Conservation (phyloP, 1,139 yeast species). For the Candida smagusa region DNA sequence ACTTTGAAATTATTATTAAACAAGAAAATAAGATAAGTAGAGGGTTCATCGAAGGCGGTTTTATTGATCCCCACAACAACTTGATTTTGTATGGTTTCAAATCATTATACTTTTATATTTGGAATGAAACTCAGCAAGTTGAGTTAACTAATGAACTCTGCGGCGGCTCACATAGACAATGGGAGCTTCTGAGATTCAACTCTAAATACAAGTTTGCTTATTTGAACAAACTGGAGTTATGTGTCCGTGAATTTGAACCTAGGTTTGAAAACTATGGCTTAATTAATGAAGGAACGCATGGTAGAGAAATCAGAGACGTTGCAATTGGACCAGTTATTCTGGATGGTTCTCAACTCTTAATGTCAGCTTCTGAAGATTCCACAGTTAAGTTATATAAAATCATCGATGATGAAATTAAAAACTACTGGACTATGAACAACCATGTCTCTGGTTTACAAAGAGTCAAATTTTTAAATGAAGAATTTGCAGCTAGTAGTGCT, state of each 20-base stretch:
- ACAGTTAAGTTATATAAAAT: constrained; percentile 59
- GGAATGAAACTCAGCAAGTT: constrained; percentile 76
- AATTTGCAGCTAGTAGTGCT: constrained; percentile 58
- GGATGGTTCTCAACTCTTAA: constrained; percentile 32
- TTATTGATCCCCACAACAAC: constrained; percentile 39
- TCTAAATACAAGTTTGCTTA: constrained; percentile 38
- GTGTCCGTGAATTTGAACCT: constrained; percentile 23
- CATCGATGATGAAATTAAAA: constrained; percentile 23
- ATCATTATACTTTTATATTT: constrained; percentile 71
- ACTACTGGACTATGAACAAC: constrained; percentile 63
- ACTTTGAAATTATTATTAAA: constrained; percentile 27
- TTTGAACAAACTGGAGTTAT: constrained; percentile 51
- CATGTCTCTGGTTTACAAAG: constrained; percentile 89
- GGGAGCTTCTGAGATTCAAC: constrained; percentile 47
- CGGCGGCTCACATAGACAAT: constrained; percentile 88
- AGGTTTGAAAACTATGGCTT: constrained; percentile 27
- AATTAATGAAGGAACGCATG: constrained; percentile 69
- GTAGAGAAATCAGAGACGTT: constrained; percentile 80
- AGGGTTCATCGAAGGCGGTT: constrained; percentile 80
- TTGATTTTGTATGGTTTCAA: constrained; percentile 76
- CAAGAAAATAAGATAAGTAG: constrained; percentile 65
- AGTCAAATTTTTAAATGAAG: constrained; percentile 56
- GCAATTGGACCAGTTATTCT: constrained; percentile 35
- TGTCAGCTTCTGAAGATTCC: constrained; percentile 90
- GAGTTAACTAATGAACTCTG: constrained; percentile 73